These are phyloP conservation scores for Ilex paraguariensis DNA, from an alignment of 305 asterid species.

Conservation along the genomic window DNA sequence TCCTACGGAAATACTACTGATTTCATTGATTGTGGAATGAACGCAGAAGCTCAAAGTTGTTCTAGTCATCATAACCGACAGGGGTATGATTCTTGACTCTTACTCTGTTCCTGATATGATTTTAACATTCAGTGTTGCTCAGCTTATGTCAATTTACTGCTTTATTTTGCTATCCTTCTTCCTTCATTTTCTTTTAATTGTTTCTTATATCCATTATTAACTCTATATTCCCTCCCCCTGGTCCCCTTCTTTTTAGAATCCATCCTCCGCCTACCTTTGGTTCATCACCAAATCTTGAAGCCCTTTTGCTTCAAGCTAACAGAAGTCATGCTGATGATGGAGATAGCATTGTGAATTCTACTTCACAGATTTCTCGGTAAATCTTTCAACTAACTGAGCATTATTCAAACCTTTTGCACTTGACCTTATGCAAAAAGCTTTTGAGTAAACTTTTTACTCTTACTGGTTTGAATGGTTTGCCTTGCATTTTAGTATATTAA, in stretches of 20 bases:
- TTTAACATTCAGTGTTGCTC: not conserved
- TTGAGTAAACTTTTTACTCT: no score
- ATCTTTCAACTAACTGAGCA: not conserved
- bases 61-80: constrained; percentile 14
- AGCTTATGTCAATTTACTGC: not conserved
- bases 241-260: constrained; percentile 16
- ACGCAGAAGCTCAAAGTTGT: constrained; percentile 35
- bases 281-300: constrained; percentile 41
- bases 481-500: no score
- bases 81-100: constrained; percentile 10
- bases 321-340: constrained; percentile 19
- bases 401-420: no score
- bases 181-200: not conserved
- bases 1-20: constrained; percentile 24
- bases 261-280: constrained; percentile 56
- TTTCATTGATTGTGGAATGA: constrained; percentile 20
- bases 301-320: constrained; percentile 29
- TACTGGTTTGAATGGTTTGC: no score
- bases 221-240: constrained; percentile 2
- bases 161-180: constrained; percentile 1
- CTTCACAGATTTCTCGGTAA: constrained; percentile 31
- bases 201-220: constrained; percentile 5
- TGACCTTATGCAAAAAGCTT: no score
- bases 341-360: constrained; percentile 27
- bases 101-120: not conserved